Evolutionary conservation across 192 early-diverging fungal species (phyloP), one percentile per base, ranked within the genome.

Genomic region (Umbelopsis vinacea): DNA sequence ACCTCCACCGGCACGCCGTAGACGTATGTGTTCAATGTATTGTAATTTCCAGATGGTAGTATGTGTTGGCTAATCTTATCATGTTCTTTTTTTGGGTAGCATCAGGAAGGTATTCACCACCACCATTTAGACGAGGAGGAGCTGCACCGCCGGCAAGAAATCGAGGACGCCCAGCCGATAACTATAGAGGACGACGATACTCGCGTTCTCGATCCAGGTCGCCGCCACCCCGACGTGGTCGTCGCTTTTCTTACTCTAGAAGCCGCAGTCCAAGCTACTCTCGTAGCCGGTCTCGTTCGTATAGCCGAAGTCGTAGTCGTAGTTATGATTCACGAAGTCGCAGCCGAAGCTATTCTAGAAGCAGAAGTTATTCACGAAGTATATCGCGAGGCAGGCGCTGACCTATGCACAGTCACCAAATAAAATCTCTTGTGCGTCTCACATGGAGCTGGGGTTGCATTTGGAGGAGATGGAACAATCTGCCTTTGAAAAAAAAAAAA

Each of bases 221-320:
- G 35, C 76, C 77, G 47, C 52, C 71, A 33, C 76, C 71, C 10
- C 48, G 79, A 66, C 76, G 76, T 52, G 48, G 71, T 4, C 63
- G 79, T 53, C 38, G 71, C 21, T 72, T 70, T 9, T 79, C 74
- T n/a, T 82, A 76, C 37, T 80, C 77, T 33, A 72, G 75, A 37
- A 79, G 77, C 24, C 74, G 74, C 40, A 74, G 68, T 52, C 73
- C 77, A 35, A 82, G 77, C 38, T 71, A 71, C 48, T 76, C 69
- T 47, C 75, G 72, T n/a, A 74, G 68, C 23, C 68, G 79, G 33
- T 68, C 74, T 35, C 48, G 70, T 15, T 66, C 52, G 12, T 33
- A 47, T 23, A 68, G 70, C 40, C 50, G 52, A 46, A 74, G 54
- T 60, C 52, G 69, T 47, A 71, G 77, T 26, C 74, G 70, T 29